A percentile compares a stretch with the other conserved stretches of the same genome.
Evolutionary conservation across 352 stramenopile genomes (phyloP).

Genomic region (Phytophthora cryptogea): DNA sequence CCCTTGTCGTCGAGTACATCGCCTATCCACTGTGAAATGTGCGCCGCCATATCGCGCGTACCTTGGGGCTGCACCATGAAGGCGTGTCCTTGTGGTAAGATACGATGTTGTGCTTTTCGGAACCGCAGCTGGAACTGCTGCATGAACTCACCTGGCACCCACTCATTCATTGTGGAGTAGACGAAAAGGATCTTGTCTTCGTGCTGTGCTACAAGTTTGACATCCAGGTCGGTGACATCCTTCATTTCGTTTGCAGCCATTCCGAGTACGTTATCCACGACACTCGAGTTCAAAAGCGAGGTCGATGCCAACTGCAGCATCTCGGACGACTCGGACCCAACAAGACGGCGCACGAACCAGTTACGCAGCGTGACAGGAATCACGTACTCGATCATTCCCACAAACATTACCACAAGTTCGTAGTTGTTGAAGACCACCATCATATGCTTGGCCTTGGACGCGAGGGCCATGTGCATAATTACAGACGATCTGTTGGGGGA

Average conservation of each 20-base stretch:
- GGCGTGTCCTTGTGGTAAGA: constrained; percentile 64
- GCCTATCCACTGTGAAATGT: constrained; percentile 61
- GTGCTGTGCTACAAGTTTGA: constrained; percentile 39
- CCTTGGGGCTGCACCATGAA: constrained; percentile 80
- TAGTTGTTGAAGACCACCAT: constrained; percentile 56
- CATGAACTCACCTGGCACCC: constrained; percentile 64
- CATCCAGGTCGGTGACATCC: constrained; percentile 51
- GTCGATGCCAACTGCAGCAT: constrained; percentile 57
- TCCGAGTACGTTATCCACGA: constrained; percentile 65
- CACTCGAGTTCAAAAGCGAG: constrained; percentile 56
- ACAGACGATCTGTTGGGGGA: constrained; percentile 58
- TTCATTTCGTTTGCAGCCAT: constrained; percentile 76
- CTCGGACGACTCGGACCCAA: constrained; percentile 40
- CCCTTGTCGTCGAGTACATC: constrained; percentile 36
- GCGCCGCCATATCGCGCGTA: constrained; percentile 64
- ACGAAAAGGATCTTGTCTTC: constrained; percentile 68
- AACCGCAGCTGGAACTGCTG: constrained; percentile 62
- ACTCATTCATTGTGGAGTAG: constrained; percentile 70
- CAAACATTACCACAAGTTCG: constrained; percentile 35
- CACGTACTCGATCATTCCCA: constrained; percentile 49
- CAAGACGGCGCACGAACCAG: constrained; percentile 47
- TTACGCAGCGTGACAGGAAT: constrained; percentile 44
- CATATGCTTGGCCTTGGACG: constrained; percentile 48
- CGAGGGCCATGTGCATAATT: constrained; percentile 66
- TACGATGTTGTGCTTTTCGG: constrained; percentile 42